Base-by-base conservation (phyloP, 371 early-diverging fungal genomes). In the Haplosporangium sp. region DNA sequence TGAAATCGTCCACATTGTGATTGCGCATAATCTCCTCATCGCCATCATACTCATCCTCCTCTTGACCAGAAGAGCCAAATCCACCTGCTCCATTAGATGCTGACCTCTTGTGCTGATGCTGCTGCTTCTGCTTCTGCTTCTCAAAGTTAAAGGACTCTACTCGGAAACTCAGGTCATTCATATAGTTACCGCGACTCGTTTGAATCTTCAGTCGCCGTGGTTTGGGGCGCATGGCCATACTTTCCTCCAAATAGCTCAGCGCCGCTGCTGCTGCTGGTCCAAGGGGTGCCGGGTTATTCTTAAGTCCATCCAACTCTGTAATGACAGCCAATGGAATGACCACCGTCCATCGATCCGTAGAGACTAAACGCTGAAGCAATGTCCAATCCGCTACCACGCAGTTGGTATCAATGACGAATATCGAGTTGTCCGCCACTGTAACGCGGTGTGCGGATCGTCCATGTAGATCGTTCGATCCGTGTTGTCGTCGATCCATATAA, bases 121-220 rank as follows among this genome's bases (percentile, higher is more conserved):
- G 57, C 8, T 64, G 57, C 1, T 62, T 47, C 29, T 51, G 67
- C 23, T 57, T 69, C 48, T 66, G 66, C 23, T 73, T 64, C 41
- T 80, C 80, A 77, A 86, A 89, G 29, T 86, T 83, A 67, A 91
- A 89, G 21, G 87, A 87, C 54, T 91, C 91, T 9, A 86, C 87
- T 1, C 89, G 88, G 69, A 89, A 88, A 5, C 85, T 84, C 42
- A 90, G 82, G 52, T 87, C 89, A 57, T 85, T 81, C 82, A 90
- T 80, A 53, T 89, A 89, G 50, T 89, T 89, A 53, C 89, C 86
- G 54, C 87, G 89, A 6, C 89, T 88, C n/a, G 91, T 91, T 69
- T 91, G 91, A 60, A 91, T 83, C 55, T 70, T 62, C 74, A 83
- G 67, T 45, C 81, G 77, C 21, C 74, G 64, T n/a, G 52, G 61